Evolutionary conservation across 768 basidiomycete species (phyloP).

Genomic region (Rhizopogon vinicolor): DNA sequence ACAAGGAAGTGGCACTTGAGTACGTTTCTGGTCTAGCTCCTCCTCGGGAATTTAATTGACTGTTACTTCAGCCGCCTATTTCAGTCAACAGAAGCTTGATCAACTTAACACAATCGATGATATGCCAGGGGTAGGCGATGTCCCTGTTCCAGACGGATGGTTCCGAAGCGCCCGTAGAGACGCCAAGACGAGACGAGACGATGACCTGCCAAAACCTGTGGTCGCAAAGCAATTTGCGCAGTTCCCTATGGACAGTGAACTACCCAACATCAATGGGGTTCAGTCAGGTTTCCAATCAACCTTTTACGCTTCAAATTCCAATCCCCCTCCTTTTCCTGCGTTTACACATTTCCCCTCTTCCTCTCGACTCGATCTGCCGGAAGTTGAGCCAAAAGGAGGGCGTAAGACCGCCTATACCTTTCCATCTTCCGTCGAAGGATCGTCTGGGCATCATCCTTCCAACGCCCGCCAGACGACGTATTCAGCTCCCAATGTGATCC

Average conservation of each 20-base stretch:
- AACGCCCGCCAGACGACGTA: constrained; percentile 26
- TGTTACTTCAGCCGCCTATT: constrained; percentile 65
- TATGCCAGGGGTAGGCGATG: constrained; percentile 60
- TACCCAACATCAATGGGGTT: constrained; percentile 13
- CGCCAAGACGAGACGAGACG: constrained; percentile 41
- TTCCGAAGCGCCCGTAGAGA: constrained; percentile 75
- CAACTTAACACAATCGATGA: constrained; percentile 67
- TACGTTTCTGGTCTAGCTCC: constrained; percentile 34
- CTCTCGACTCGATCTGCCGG: constrained; percentile 19
- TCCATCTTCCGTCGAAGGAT: constrained; percentile 21
- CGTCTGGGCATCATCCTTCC: constrained; percentile 10
- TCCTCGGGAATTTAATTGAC: constrained; percentile 6
- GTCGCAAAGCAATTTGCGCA: constrained; percentile 33
- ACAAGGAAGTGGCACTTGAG: constrained; percentile 51
- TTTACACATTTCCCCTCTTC: constrained; percentile 29
- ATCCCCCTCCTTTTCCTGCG: constrained; percentile 10
- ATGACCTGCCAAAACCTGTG: constrained; percentile 44
- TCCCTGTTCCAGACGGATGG: constrained; percentile 69
- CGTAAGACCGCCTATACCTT: constrained; percentile 27
- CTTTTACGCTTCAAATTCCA: constrained; percentile 18
- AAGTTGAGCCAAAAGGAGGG: constrained; percentile 11
- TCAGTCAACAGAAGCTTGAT: constrained; percentile 73
- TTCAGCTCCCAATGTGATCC: constrained; percentile 25
- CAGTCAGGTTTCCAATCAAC: constrained; percentile 11
- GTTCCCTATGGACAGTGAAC: constrained; percentile 26